These are phyloP conservation scores for Fusarium sp. DNA, from an alignment of 2,329 filamentous ascomycete species.

Conservation along the genomic window DNA sequence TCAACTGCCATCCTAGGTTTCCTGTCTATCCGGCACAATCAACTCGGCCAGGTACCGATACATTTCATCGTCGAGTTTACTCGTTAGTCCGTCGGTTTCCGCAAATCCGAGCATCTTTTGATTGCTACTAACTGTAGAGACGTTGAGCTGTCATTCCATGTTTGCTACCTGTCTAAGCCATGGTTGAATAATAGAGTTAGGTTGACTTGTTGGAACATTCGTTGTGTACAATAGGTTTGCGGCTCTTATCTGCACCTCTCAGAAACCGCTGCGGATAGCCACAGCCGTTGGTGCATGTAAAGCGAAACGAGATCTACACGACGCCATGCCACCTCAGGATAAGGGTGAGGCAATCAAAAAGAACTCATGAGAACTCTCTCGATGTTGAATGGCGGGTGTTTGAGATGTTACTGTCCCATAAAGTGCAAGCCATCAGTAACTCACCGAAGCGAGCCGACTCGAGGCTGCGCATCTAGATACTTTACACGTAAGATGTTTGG, in stretches of 20 bases:
- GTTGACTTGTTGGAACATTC: slow-evolving; percentile 4
- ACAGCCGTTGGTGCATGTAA: slow-evolving; percentile 39
- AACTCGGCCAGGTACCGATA: slow-evolving; percentile 43
- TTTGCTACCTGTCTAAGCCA: slow-evolving; percentile 11
- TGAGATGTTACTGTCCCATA: slow-evolving; percentile 12
- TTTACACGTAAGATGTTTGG: slow-evolving; percentile 30
- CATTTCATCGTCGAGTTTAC: slow-evolving; percentile 16
- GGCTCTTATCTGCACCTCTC: slow-evolving; percentile 33
- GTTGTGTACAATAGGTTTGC: slow-evolving; percentile 25
- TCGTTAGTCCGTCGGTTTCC: slow-evolving; percentile 41
- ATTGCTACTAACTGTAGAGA: slow-evolving; percentile 10
- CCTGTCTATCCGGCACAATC: slow-evolving; percentile 4
- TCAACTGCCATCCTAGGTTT: slow-evolving; percentile 21
- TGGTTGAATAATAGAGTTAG: slow-evolving; percentile 26
- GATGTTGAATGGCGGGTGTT: slow-evolving; percentile 15
- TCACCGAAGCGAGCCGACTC: slow-evolving; percentile 26
- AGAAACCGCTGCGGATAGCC: slow-evolving; percentile 24
- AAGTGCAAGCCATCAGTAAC: slow-evolving; percentile 19
- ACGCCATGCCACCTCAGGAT: slow-evolving; percentile 38
- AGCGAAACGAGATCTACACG: slow-evolving; percentile 26
- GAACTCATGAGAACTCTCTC: slow-evolving; percentile 4
- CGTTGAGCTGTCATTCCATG: slow-evolving; percentile 28
- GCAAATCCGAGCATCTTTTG: slow-evolving; percentile 24
- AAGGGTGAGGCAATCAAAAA: slow-evolving; percentile 14
- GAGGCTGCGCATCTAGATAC: slow-evolving; percentile 10